A percentile compares a stretch with the other conserved stretches of the same genome.
phyloP scores from a whole-genome alignment of 768 basidiomycete genomes.

The Pleurotus giganteus region DNA sequence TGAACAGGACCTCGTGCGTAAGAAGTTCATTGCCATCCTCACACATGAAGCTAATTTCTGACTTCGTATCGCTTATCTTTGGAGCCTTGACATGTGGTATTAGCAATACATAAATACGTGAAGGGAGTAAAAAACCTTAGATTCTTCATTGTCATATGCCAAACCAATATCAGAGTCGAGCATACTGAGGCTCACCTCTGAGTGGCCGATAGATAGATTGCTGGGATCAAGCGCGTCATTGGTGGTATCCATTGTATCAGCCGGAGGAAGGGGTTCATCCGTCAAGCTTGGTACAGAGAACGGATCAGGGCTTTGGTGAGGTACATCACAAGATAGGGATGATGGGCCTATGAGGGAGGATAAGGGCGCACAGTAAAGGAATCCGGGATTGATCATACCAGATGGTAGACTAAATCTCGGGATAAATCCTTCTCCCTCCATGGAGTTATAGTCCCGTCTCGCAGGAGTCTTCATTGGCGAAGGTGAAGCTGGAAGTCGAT shows the following conservation, averaged over 20 bases:
- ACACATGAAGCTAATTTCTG: background rate
- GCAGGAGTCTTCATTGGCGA: slow-evolving; percentile 33
- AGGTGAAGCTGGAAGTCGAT: slow-evolving; percentile 32
- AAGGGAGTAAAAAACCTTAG: background rate
- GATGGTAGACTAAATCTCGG: slow-evolving; percentile 28
- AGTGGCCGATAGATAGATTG: slow-evolving; percentile 25
- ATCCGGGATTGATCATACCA: slow-evolving; percentile 7
- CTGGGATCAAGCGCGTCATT: slow-evolving; percentile 23
- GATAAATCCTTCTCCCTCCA: slow-evolving; percentile 26
- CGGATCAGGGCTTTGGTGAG: slow-evolving; percentile 10
- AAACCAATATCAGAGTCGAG: slow-evolving; percentile 6
- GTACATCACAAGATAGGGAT: background rate
- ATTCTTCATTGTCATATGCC: background rate
- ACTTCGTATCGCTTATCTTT: background rate
- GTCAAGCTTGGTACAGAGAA: slow-evolving; percentile 16
- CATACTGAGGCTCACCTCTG: slow-evolving; percentile 9
- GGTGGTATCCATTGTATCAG: background rate
- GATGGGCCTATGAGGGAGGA: slow-evolving; percentile 14
- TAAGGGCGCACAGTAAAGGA: slow-evolving; percentile 4
- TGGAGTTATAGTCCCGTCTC: slow-evolving; percentile 1
- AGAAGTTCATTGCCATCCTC: background rate
- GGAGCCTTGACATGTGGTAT: background rate
- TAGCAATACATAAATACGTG: background rate
- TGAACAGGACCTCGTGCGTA: background rate
- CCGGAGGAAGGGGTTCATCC: slow-evolving; percentile 18